These are phyloP conservation scores for Salix brachista DNA, from an alignment of 345 rosid genomes.

Conservation along the genomic window DNA sequence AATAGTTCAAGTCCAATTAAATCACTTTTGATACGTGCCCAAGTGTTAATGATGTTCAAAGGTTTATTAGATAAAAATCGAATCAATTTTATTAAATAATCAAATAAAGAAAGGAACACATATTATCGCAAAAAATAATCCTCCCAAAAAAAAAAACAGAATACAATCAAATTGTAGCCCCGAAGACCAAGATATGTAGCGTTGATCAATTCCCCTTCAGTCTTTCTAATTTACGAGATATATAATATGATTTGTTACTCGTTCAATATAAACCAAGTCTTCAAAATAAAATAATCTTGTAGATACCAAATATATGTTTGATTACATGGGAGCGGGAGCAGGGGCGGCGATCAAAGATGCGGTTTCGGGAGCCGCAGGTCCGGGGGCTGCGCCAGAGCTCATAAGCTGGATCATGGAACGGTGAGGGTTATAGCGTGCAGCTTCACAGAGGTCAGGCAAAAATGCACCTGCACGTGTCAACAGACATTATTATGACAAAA, in stretches of 20 bases:
- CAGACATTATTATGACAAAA: background rate
- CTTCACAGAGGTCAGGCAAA: constrained; percentile 74
- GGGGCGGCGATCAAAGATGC: constrained; percentile 11
- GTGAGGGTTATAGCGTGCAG: constrained; percentile 58
- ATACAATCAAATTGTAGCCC: background rate
- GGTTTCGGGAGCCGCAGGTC: constrained; percentile 31
- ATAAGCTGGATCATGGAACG: constrained; percentile 65
- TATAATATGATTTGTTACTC: background rate
- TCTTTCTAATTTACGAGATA: background rate
- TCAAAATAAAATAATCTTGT: background rate
- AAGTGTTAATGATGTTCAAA: too few relatives aligned
- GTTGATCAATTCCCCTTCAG: background rate
- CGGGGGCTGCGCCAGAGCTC: constrained; percentile 59
- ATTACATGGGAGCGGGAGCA: constrained; percentile 21
- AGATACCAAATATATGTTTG: background rate
- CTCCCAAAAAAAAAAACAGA: background rate
- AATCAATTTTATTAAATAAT: background rate
- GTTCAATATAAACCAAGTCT: background rate
- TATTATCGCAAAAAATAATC: background rate
- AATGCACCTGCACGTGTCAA: constrained; percentile 59
- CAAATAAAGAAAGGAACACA: background rate
- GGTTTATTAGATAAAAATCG: background rate
- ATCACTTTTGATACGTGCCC: too few relatives aligned
- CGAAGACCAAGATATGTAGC: background rate
- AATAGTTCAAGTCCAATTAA: too few relatives aligned